Evolutionary conservation across 2,329 filamentous ascomycete species (phyloP), one percentile per base, ranked within the genome.

Genomic region (Cryphonectria parasitica): DNA sequence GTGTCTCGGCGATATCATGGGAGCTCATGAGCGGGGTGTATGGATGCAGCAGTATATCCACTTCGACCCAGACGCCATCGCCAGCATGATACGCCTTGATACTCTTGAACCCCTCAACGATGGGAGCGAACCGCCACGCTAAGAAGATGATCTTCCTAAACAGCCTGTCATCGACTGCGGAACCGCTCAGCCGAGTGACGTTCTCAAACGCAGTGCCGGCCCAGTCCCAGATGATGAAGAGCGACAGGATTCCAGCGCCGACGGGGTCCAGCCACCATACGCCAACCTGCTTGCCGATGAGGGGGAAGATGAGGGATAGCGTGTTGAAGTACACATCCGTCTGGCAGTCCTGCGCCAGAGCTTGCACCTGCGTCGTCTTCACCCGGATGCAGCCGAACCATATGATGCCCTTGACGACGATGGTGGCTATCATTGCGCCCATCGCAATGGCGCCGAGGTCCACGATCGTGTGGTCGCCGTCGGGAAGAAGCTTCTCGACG

Each of bases 181-280:
- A 82, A n/a, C 88, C 88, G 0, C 86, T 88, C 6, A 90, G 80
- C 2, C 88, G 83, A 1, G 84, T 85, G 63, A 90, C 84, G 74
- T 90, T 89, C 68, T 87, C 83, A 64, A 89, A 82, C 72, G 85
- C 88, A 0, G 89, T 91, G 62, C 84, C 83, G 1, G 86, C 86
- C 90, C 90, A 92, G 79, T 92, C 90, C 78, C 87, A 89, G 74
- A 92, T 91, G 77, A 92, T 90, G 80, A 86, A 91, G 5, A 91
- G 78, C 0, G 89, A 91, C 0, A 92, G 82, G 0, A 91, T 75
- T 0, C 86, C 85, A 3, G 90, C 90, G 68, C 90, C 90, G 0
- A 86, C 81, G 7, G 83, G 82, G 76, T 92, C 90, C 19, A 92
- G 82, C 90, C 90, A 92, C 90, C 90, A 92, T 19, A 90, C 75